A percentile compares a stretch with the other conserved stretches of the same genome.
Evolutionary conservation across 352 stramenopile species (phyloP).

Genomic region (Pythium graminicola): DNA sequence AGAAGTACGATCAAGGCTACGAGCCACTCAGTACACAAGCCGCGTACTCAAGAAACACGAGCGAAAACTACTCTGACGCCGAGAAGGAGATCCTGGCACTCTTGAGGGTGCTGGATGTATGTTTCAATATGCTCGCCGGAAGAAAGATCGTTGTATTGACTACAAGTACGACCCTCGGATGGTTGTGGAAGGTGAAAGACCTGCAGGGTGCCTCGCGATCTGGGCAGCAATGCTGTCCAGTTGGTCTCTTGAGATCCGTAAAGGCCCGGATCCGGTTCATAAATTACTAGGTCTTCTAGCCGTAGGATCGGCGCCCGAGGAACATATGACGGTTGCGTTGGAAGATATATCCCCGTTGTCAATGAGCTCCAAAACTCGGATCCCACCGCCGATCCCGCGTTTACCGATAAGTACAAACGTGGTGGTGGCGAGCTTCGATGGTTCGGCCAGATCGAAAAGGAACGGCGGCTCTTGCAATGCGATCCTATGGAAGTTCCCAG

Average conservation of each 20-base stretch:
- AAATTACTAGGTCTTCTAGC: constrained; percentile 3
- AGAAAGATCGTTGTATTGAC: background rate
- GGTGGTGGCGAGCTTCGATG: constrained; percentile 16
- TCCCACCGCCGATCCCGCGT: background rate
- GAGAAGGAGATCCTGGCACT: constrained; percentile 7
- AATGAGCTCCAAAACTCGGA: background rate
- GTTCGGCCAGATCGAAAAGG: constrained; percentile 16
- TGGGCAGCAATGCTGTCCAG: constrained; percentile 5
- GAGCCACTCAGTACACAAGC: constrained; percentile 13
- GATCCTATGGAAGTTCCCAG: constrained; percentile 10
- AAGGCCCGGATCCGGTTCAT: constrained; percentile 1
- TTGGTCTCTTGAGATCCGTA: constrained; percentile 11
- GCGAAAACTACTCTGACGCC: background rate
- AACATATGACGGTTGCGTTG: no score
- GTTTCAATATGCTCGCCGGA: background rate
- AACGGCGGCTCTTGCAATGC: constrained; percentile 3
- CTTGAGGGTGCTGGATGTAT: background rate
- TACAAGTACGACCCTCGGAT: constrained; percentile 2
- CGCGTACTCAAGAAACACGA: constrained; percentile 15
- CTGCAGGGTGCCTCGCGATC: constrained; percentile 8
- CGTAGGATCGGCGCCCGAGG: background rate
- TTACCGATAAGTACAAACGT: background rate
- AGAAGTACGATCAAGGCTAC: constrained; percentile 9
- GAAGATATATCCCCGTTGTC: background rate
- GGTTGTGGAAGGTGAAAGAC: constrained; percentile 16